Percentiles rank a stretch among this genome's conserved stretches.
phyloP scores from a whole-genome alignment of 345 rosid species.

The Fremontodendron californicum region DNA sequence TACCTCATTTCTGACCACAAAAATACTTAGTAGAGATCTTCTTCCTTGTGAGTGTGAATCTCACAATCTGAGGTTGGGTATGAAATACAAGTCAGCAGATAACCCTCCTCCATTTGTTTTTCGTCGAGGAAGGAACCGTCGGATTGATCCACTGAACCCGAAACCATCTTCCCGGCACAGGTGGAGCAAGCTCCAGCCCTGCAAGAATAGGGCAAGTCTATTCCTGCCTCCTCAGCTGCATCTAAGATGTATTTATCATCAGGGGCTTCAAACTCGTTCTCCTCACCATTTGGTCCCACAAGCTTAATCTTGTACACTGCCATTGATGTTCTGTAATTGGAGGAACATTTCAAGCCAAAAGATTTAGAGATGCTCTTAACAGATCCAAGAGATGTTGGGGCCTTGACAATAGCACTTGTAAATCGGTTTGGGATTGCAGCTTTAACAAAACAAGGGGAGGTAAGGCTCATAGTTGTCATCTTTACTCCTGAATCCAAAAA shows the following conservation, averaged over 20 bases:
- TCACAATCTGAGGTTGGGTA: slow-evolving; percentile 71
- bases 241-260: slow-evolving; percentile 71
- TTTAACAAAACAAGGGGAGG: slow-evolving; percentile 44
- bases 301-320: slow-evolving; percentile 71
- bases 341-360: slow-evolving; percentile 56
- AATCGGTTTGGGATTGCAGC: slow-evolving; percentile 36
- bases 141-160: slow-evolving; percentile 68
- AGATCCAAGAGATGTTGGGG: slow-evolving; percentile 42
- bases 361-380: slow-evolving; percentile 44
- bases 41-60: slow-evolving; percentile 81
- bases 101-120: slow-evolving; percentile 47
- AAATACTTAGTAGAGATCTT: slow-evolving; percentile 45
- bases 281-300: slow-evolving; percentile 61
- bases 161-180: slow-evolving; percentile 64
- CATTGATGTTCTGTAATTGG: slow-evolving; percentile 44
- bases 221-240: slow-evolving; percentile 73
- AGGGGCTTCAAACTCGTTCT: slow-evolving; percentile 53
- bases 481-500: slow-evolving; percentile 20
- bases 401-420: slow-evolving; percentile 22
- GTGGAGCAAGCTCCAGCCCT: slow-evolving; percentile 89
- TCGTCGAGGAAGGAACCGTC: slow-evolving; percentile 85
- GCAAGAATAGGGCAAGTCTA: slow-evolving; percentile 87
- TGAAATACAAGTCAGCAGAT: slow-evolving; percentile 70
- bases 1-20: neutral
- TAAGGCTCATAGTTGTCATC: slow-evolving; percentile 48